These are phyloP conservation scores for Populus hybrid DNA, from an alignment of 441 rosid genomes.

Conservation along the genomic window DNA sequence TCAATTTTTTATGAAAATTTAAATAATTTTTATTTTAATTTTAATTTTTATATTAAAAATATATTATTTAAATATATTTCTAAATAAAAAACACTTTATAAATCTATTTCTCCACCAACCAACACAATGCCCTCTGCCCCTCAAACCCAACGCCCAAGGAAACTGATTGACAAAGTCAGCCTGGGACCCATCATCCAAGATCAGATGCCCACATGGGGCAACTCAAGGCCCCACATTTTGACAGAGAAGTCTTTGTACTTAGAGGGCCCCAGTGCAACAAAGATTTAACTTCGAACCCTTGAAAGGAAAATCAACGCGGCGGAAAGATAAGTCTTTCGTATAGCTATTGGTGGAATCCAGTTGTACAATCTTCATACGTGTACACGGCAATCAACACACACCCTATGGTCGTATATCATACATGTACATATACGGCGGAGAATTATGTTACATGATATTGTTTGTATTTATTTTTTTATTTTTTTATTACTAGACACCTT, in stretches of 20 bases:
- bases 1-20: too few species aligned
- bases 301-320: slow-evolving; percentile 15
- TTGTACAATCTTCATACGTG: slow-evolving; percentile 18
- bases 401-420: background rate
- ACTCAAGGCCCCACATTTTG: slow-evolving; percentile 12
- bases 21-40: too few species aligned
- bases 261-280: background rate
- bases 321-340: background rate
- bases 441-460: too few species aligned
- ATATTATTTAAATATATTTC: too few species aligned
- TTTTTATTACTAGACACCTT: background rate
- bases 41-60: too few species aligned
- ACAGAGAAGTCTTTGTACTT: background rate
- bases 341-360: slow-evolving; percentile 31
- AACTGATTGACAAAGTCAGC: background rate
- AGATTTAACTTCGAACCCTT: background rate
- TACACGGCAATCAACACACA: background rate
- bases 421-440: background rate
- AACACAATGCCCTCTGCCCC: too few species aligned
- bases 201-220: slow-evolving; percentile 18
- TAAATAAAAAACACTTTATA: too few species aligned
- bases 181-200: too few species aligned
- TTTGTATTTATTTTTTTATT: too few species aligned
- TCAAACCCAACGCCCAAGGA: too few species aligned
- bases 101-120: too few species aligned